phyloP scores from a whole-genome alignment of 169 alveolate genomes.

The Plasmodium gonderi region DNA sequence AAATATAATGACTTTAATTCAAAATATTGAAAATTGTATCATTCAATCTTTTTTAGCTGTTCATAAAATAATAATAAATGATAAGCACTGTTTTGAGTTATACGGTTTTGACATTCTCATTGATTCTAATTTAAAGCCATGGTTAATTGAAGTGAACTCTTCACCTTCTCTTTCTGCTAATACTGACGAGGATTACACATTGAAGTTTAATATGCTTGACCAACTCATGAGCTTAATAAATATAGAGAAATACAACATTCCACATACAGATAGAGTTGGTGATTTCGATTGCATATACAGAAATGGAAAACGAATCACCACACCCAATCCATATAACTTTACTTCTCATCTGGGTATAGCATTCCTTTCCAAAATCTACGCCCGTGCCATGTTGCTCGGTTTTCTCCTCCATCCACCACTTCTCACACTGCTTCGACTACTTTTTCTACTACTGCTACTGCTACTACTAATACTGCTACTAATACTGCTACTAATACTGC shows the following conservation, averaged over 20 bases:
- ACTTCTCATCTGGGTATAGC: constrained; percentile 19
- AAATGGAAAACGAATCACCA: constrained; percentile 2
- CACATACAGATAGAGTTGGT: constrained; percentile 30
- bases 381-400: no score
- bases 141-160: constrained; percentile 96
- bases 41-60: constrained; percentile 90
- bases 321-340: constrained; percentile 3
- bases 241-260: constrained; percentile 86
- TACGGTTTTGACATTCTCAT: constrained; percentile 96
- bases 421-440: no score
- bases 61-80: constrained; percentile 88
- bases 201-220: constrained; percentile 91
- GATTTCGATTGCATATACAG: constrained; percentile 70
- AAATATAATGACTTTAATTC: constrained; percentile 75
- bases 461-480: no score
- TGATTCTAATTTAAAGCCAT: constrained; percentile 93
- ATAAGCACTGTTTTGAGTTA: constrained; percentile 91
- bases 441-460: no score
- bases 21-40: constrained; percentile 93
- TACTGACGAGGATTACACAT: constrained; percentile 90
- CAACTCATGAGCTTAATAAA: constrained; percentile 92
- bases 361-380: neutral
- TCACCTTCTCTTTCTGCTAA: constrained; percentile 93
- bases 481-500: neutral
- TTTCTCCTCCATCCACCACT: no score